Conservation (phyloP, 2,329 filamentous ascomycete species). For the Didymosphaeria variabile region DNA sequence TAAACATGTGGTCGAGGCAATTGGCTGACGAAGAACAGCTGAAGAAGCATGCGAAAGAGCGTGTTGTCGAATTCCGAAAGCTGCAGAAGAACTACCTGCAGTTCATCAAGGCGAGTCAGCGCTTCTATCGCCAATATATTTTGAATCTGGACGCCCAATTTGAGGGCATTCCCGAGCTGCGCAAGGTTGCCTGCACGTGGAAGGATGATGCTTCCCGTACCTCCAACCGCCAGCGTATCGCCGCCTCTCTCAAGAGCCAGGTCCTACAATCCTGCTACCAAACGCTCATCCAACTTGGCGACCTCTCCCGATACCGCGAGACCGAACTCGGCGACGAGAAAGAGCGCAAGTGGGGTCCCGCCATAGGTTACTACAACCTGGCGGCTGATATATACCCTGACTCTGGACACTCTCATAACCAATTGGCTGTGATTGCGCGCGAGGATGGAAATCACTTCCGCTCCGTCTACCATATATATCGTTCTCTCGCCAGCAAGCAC, state of each 20-base stretch:
- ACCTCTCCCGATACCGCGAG: conserved; percentile 86
- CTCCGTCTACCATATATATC: conserved; percentile 88
- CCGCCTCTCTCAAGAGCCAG: conserved; percentile 62
- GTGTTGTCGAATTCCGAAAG: conserved; percentile 74
- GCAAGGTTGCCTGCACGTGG: conserved; percentile 61
- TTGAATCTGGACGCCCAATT: conserved; percentile 74
- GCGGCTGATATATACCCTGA: conserved; percentile 80
- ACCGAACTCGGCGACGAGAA: conserved; percentile 72
- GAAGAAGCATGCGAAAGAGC: conserved; percentile 60
- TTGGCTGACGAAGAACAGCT: conserved; percentile 46
- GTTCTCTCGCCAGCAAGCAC: conserved; percentile 76
- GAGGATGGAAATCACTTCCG: conserved; percentile 82
- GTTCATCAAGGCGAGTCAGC: conserved; percentile 87
- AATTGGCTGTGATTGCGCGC: conserved; percentile 85
- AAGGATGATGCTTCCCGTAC: conserved; percentile 48
- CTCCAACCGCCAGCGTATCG: conserved; percentile 44
- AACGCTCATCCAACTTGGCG: conserved; percentile 85
- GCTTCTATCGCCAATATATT: conserved; percentile 88
- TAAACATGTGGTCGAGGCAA: background rate
- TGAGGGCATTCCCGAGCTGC: conserved; percentile 65
- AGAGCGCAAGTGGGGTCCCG: conserved; percentile 78
- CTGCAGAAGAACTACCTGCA: conserved; percentile 81
- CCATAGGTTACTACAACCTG: conserved; percentile 84
- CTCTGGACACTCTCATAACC: conserved; percentile 86
- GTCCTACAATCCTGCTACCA: conserved; percentile 81